phyloP scores from a whole-genome alignment of 2,329 filamentous ascomycete species.

The Arthroderma sp. region DNA sequence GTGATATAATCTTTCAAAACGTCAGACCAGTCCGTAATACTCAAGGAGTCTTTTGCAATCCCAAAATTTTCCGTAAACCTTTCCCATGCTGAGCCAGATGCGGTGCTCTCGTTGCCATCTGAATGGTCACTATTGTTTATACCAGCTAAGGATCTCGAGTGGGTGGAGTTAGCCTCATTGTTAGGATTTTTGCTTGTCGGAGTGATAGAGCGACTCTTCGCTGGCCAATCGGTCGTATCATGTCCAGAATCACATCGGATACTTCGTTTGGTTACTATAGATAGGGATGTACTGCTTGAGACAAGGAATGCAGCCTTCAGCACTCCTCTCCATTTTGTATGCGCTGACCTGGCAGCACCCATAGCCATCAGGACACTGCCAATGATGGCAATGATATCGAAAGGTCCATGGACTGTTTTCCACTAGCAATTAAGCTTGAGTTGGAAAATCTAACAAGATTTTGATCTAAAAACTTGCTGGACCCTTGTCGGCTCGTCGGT shows the following conservation, averaged over 20 bases:
- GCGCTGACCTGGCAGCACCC: slow-evolving; percentile 21
- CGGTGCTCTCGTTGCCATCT: too few relatives aligned
- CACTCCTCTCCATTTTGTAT: slow-evolving; percentile 24
- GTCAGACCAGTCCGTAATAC: slow-evolving; percentile 31
- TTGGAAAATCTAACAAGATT: too few relatives aligned
- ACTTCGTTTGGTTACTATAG: slow-evolving; percentile 6
- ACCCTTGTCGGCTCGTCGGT: too few relatives aligned
- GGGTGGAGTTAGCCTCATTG: too few relatives aligned
- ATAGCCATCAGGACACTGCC: slow-evolving; percentile 18
- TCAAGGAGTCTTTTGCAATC: slow-evolving; percentile 27
- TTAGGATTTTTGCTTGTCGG: too few relatives aligned
- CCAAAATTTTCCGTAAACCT: slow-evolving; percentile 39
- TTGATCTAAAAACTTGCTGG: too few relatives aligned
- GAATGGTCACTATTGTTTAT: too few relatives aligned
- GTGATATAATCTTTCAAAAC: slow-evolving; percentile 57
- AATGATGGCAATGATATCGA: slow-evolving; percentile 3
- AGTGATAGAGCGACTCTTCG: background rate
- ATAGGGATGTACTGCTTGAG: slow-evolving; percentile 15
- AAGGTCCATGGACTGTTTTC: background rate
- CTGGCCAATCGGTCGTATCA: slow-evolving; percentile 7
- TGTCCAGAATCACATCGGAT: slow-evolving; percentile 10
- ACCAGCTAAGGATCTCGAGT: too few relatives aligned
- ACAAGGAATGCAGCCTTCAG: slow-evolving; percentile 21
- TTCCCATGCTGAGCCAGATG: slow-evolving; percentile 26
- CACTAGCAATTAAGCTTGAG: too few relatives aligned